Percentiles rank a stretch among this genome's conserved stretches.
These are phyloP conservation scores for Tetragonia tetragonoides DNA, from an alignment of 148 eudicot genomes.

Conservation along the genomic window DNA sequence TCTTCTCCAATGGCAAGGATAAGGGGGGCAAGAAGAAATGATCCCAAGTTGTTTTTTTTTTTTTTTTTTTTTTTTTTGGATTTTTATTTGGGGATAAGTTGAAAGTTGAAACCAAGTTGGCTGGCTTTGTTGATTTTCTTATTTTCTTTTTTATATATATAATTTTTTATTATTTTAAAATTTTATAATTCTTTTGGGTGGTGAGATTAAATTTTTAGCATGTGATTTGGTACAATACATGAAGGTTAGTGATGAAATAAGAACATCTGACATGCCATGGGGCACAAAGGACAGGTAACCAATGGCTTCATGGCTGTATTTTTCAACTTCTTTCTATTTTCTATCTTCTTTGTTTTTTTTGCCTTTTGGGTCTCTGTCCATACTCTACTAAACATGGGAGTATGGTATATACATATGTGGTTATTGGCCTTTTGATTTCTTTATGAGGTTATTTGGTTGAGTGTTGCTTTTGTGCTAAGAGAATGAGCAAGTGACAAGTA, in stretches of 20 bases:
- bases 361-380: neutral
- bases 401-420: neutral
- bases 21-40: constrained; percentile 49
- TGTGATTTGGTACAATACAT: constrained; percentile 20
- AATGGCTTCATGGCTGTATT: constrained; percentile 20
- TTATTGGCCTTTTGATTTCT: neutral
- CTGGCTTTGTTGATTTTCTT: neutral
- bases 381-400: neutral
- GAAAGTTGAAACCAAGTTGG: neutral
- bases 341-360: neutral
- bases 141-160: neutral
- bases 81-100: neutral
- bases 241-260: neutral
- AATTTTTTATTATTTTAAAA: neutral
- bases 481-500: neutral
- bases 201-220: neutral
- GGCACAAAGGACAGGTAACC: constrained; percentile 20
- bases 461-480: neutral
- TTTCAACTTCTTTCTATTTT: neutral
- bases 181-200: neutral
- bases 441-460: neutral
- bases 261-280: constrained; percentile 24
- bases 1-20: constrained; percentile 56
- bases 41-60: constrained; percentile 1
- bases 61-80: neutral